These are phyloP conservation scores for Penicillium sp. DNA, from an alignment of 2,329 filamentous ascomycete species.

Conservation along the genomic window DNA sequence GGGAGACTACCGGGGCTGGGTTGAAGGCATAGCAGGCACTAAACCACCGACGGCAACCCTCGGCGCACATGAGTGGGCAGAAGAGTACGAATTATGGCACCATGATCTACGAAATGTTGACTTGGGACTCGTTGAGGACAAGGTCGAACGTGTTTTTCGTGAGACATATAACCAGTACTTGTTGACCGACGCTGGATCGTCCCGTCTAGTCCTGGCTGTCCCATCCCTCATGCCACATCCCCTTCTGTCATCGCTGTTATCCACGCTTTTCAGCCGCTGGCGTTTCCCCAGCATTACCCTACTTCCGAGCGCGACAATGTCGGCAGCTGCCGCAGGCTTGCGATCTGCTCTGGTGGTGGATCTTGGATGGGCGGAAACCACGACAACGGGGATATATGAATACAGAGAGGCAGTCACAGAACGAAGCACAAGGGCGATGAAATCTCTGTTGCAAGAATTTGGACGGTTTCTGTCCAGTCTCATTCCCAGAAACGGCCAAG, in stretches of 20 bases:
- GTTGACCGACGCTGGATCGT: conserved; percentile 56
- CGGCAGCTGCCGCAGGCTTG: conserved; percentile 70
- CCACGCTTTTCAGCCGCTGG: conserved; percentile 73
- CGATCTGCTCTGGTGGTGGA: conserved; percentile 83
- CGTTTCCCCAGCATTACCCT: conserved; percentile 75
- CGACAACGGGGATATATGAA: conserved; percentile 81
- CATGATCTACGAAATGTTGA: conserved; percentile 68
- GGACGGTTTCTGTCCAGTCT: conserved; percentile 41
- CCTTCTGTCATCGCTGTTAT: conserved; percentile 66
- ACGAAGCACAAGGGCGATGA: conserved; percentile 69
- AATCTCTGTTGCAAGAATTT: conserved; percentile 62
- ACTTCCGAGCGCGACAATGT: conserved; percentile 68
- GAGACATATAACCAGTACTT: conserved; percentile 75
- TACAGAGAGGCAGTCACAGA: conserved; percentile 71
- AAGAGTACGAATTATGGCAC: conserved; percentile 65
- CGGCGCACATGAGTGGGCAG: conserved; percentile 42
- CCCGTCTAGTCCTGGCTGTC: conserved; percentile 67
- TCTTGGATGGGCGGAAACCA: conserved; percentile 86
- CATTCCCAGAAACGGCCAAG: conserved; percentile 21
- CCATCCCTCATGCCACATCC: conserved; percentile 73
- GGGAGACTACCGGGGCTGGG: conserved; percentile 75
- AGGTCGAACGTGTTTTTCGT: conserved; percentile 73
- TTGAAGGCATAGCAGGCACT: conserved; percentile 48
- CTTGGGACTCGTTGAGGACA: conserved; percentile 74
- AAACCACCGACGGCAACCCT: conserved; percentile 25